Evolutionary conservation across 768 basidiomycete genomes (phyloP), one percentile per base, ranked within the genome.

Genomic region (Mycena epipterygia): DNA sequence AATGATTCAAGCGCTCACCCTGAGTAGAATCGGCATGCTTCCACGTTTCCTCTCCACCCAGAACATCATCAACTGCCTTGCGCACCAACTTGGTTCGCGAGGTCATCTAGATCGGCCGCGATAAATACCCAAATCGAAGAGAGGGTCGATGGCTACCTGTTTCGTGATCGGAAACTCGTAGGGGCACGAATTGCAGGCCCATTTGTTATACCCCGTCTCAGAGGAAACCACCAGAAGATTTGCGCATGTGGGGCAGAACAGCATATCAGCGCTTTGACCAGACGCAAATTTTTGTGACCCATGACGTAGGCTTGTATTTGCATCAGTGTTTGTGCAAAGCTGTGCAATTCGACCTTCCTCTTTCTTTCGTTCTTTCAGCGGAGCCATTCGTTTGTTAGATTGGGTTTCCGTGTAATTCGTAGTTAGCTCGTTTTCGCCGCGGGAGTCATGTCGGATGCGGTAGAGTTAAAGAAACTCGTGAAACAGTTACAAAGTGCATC

Each of bases 31-130:
- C 97, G 3, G 96, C 97, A 79, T 98, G 94, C 64, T 92, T 93
- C 95, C 97, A 98, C 81, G 91, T 91, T 68, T 95, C 95, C 41
- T 95, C 95, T 4, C 95, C 96, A 58, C 97, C 98, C 30, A 99
- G 85, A 8, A 99, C 97, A 76, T 99, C 98, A 78, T 99, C 98
- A 16, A 96, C 93, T 74, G 92, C 89, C 76, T 99, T 99, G n/a
- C 94, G 88, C 73, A 91, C 91, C 58, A 98, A 85, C 64, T 89
- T 89, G 32, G 93, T 96, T 51, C 97, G 86, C 60, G 95, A 94
- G 9, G 96, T 98, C 90, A 98, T 96, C 95, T 98, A 35, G 44
- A 68, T 67, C 39, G 51, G 23, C 12, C 52, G 52, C 42, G 59
- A 42, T 69, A 32, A 69, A 37, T 5, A 39, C 25, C 11, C 49